Evolutionary conservation across 805 yeast genomes (phyloP), one percentile per base, ranked within the genome.

Genomic region (Lipomyces yamanashiensis): DNA sequence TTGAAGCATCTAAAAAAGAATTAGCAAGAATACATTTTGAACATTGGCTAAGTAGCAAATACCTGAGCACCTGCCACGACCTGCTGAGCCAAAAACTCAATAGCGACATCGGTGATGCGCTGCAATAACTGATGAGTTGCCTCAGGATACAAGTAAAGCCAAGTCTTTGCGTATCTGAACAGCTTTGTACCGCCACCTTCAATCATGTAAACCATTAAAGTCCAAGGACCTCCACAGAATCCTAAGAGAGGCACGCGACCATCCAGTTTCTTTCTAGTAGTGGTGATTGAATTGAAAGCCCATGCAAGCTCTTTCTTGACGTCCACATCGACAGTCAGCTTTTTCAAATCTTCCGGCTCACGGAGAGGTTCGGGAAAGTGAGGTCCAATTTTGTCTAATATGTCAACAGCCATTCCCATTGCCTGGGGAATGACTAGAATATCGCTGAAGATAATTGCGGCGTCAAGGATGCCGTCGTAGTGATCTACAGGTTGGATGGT

Each of bases 151-250:
- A 84, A 85, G 80, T 87, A 95, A 64, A 95, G 82, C 97, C 98
- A 92, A 74, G 90, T 88, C 76, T 92, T 91, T 58, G 91, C 97
- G 73, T 83, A 92, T 74, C 97, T 83, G 80, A 90, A 95, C 81
- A 93, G 81, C 74, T 89, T 89, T 7, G 97, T 87, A 17, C 98
- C 97, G 28, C 73, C 72, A 58, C 99, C 99, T 78, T 95, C 99
- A 64, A 92, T 86, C 97, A 95, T 95, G 79, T 95, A 95, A 43
- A 92, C 97, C 79, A 95, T 81, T 64, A 95, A 79, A 12, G 99
- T 95, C 97, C 98, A 95, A 61, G 99, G 99, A 8, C 96, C 97
- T 59, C 99, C 99, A 70, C 92, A 89, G 78, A 95, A 95, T 2
- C 99, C 99, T 57, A 95, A 81, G 66, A 95, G 80, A 36, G 99